Evolutionary conservation across 805 yeast genomes (phyloP).

Genomic region (Monosporozyma servazzii): DNA sequence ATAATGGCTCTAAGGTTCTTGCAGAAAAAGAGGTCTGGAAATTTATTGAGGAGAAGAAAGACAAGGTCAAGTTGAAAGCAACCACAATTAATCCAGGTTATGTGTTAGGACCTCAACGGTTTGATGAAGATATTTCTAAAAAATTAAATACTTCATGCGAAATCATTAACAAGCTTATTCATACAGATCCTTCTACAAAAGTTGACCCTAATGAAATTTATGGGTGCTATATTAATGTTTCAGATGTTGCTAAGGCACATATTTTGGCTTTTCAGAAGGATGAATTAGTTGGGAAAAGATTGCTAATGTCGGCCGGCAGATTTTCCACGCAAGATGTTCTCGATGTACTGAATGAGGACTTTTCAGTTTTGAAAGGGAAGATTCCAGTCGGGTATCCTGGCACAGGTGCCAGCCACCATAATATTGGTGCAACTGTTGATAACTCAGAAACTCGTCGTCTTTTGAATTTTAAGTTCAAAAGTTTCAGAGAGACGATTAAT

Average conservation of each 20-base stretch:
- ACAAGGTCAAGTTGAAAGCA: constrained; percentile 33
- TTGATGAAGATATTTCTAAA: constrained; percentile 33
- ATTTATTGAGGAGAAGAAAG: constrained; percentile 29
- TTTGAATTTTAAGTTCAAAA: constrained; percentile 16
- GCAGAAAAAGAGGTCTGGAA: constrained; percentile 61
- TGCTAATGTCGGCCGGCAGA: constrained; percentile 20
- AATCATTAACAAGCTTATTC: constrained; percentile 24
- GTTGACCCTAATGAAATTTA: constrained; percentile 12
- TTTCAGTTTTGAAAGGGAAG: constrained; percentile 37
- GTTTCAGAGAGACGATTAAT: constrained; percentile 12
- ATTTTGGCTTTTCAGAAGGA: constrained; percentile 37
- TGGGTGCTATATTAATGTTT: constrained; percentile 40
- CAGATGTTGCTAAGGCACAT: constrained; percentile 56
- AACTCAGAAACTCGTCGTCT: constrained; percentile 14
- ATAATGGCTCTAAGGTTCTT: constrained; percentile 48
- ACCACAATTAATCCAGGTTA: constrained; percentile 45
- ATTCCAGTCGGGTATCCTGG: constrained; percentile 36
- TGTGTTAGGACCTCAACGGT: constrained; percentile 53
- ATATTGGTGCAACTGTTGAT: constrained; percentile 7
- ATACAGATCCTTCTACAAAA: constrained; percentile 22
- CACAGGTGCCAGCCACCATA: constrained; percentile 4
- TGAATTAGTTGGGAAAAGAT: constrained; percentile 28
- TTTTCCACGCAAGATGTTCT: constrained; percentile 23
- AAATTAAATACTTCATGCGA: constrained; percentile 33
- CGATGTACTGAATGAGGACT: constrained; percentile 27